Conservation (phyloP, 1,284 basidiomycete genomes). For the Malassezia sp. region DNA sequence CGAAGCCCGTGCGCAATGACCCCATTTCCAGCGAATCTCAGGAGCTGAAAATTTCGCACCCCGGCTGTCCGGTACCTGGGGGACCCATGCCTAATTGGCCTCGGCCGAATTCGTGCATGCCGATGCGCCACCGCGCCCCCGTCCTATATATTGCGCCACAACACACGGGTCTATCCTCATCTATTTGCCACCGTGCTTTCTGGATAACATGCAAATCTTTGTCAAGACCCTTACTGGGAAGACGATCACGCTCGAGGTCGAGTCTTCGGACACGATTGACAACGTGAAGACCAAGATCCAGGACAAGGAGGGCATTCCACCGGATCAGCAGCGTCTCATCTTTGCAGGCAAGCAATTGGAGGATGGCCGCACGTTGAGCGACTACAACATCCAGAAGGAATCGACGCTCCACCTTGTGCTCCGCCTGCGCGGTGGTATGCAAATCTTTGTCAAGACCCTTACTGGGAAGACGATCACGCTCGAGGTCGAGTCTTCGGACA, state of each 20-base stretch:
- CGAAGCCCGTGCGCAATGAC: too few species aligned
- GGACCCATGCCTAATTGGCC: too few species aligned
- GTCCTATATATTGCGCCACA: not conserved
- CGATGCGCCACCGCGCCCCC: not conserved
- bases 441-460: conserved; percentile 54
- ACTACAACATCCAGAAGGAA: conserved; percentile 48
- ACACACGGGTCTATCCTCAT: not conserved
- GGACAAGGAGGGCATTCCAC: conserved; percentile 50
- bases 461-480: conserved; percentile 96
- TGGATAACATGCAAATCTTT: conserved; percentile 46
- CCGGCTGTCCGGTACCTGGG: too few species aligned
- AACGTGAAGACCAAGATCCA: conserved; percentile 56
- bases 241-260: conserved; percentile 87
- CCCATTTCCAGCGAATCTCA: too few species aligned
- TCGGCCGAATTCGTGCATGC: too few species aligned
- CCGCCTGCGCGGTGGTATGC: conserved; percentile 44
- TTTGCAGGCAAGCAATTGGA: conserved; percentile 50
- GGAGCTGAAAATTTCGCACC: too few species aligned
- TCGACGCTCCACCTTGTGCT: conserved; percentile 38
- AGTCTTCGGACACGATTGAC: conserved; percentile 80
- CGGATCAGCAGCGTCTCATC: conserved; percentile 50
- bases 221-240: conserved; percentile 78
- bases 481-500: conserved; percentile 79
- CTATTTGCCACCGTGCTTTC: conserved; percentile 7
- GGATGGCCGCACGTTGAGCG: conserved; percentile 49